Evolutionary conservation across 768 basidiomycete species (phyloP).

Genomic region (Russula olivacea): DNA sequence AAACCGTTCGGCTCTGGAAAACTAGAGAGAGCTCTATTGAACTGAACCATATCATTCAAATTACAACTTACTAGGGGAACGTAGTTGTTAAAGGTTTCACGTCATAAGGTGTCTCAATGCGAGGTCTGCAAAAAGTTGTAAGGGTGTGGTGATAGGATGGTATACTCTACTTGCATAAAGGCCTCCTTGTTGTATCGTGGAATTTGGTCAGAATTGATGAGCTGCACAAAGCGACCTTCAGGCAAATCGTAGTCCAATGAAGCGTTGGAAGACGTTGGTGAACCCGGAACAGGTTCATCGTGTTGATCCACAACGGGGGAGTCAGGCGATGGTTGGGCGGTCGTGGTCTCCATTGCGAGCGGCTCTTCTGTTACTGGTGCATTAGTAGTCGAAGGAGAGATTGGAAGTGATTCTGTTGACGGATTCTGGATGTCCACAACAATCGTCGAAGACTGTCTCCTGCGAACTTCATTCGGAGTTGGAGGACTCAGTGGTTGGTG

Average conservation of each 20-base stretch:
- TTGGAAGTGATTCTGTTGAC: slow-evolving; percentile 8
- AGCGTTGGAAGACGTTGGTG: not conserved
- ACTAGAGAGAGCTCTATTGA: not conserved
- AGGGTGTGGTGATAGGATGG: not conserved
- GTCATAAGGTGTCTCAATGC: not conserved
- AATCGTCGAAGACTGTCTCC: slow-evolving; percentile 9
- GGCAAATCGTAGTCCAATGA: not conserved
- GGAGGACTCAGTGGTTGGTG: not conserved
- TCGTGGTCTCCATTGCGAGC: not conserved
- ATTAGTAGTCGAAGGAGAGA: not conserved
- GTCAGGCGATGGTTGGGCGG: not conserved
- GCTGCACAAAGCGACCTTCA: slow-evolving; percentile 3
- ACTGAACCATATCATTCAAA: not conserved
- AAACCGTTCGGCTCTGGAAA: not conserved
- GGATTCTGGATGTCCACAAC: slow-evolving; percentile 3
- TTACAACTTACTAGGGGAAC: slow-evolving; percentile 7
- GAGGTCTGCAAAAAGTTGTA: not conserved
- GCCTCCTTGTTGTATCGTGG: slow-evolving; percentile 11
- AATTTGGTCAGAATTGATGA: slow-evolving; percentile 12
- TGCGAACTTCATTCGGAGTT: not conserved
- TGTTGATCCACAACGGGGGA: not conserved
- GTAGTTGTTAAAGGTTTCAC: not conserved
- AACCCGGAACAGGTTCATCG: not conserved
- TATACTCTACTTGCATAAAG: not conserved
- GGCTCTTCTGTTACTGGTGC: not conserved